phyloP scores from a whole-genome alignment of 2,329 filamentous ascomycete species.

The Ceratocystis huliohia region DNA sequence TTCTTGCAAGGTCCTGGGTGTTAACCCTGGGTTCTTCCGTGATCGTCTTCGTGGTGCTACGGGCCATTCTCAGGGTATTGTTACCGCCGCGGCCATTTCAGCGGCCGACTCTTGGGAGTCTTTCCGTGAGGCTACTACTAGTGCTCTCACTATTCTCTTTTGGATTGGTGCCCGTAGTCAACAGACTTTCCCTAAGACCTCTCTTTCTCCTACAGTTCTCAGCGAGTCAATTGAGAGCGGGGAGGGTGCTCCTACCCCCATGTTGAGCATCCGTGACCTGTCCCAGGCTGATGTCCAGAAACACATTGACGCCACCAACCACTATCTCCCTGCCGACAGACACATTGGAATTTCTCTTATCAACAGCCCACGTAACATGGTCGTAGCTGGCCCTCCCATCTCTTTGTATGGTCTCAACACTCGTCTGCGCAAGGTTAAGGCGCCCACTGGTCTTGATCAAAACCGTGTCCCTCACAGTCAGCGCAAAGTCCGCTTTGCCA shows the following conservation, averaged over 20 bases:
- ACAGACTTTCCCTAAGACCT: conserved; percentile 91
- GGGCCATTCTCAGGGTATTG: conserved; percentile 91
- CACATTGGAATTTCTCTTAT: conserved; percentile 92
- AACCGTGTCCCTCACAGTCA: conserved; percentile 88
- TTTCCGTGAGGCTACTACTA: conserved; percentile 65
- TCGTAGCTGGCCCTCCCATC: conserved; percentile 89
- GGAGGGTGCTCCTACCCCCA: conserved; percentile 89
- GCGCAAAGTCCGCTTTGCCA: conserved; percentile 90
- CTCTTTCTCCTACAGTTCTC: conserved; percentile 76
- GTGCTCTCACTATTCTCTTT: conserved; percentile 85
- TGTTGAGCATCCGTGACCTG: conserved; percentile 94
- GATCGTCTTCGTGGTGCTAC: conserved; percentile 78
- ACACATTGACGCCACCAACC: conserved; percentile 92
- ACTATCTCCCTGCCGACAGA: conserved; percentile 82
- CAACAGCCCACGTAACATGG: conserved; percentile 94
- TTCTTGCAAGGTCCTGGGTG: conserved; percentile 80
- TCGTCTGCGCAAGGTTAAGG: conserved; percentile 91
- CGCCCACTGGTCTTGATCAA: conserved; percentile 92
- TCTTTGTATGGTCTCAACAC: conserved; percentile 94
- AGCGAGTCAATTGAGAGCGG: conserved; percentile 89
- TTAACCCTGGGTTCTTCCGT: conserved; percentile 76
- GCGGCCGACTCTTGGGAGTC: conserved; percentile 88
- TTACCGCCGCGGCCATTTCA: conserved; percentile 83
- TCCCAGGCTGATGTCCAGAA: conserved; percentile 80
- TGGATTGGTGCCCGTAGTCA: conserved; percentile 97